phyloP scores from a whole-genome alignment of 257 asterid genomes.

The Cinchona pubescens region DNA sequence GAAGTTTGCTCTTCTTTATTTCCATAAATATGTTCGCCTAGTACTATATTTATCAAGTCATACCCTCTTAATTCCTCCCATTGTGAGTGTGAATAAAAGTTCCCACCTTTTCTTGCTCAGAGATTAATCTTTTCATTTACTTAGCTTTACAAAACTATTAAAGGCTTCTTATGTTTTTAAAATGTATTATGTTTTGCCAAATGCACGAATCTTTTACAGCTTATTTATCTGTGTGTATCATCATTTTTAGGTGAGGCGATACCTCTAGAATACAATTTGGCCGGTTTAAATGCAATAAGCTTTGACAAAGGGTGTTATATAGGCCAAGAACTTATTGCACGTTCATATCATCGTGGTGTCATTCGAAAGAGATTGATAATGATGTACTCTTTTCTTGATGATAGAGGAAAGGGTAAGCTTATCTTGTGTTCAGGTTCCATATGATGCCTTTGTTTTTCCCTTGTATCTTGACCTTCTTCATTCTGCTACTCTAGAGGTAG shows the following conservation, averaged over 20 bases:
- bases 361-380: constrained; percentile 77
- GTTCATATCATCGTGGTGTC: constrained; percentile 86
- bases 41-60: background rate
- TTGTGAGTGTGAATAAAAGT: background rate
- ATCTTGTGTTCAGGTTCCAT: background rate
- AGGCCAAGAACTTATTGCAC: constrained; percentile 92
- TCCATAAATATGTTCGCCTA: background rate
- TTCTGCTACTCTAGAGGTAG: constrained; percentile 39
- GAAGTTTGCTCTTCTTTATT: background rate
- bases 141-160: background rate
- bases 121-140: background rate
- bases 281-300: constrained; percentile 80
- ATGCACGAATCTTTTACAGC: background rate
- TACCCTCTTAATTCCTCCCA: background rate
- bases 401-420: constrained; percentile 51
- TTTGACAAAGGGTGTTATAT: constrained; percentile 91
- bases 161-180: background rate
- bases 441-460: background rate
- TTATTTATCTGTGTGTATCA: background rate
- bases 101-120: background rate
- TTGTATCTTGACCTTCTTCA: background rate
- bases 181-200: background rate
- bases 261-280: constrained; percentile 83
- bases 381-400: constrained; percentile 62
- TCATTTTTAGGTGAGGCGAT: constrained; percentile 65